A percentile compares a stretch with the other conserved stretches of the same genome.
phyloP scores from a whole-genome alignment of 306 rosid species.

The Rosa persica region DNA sequence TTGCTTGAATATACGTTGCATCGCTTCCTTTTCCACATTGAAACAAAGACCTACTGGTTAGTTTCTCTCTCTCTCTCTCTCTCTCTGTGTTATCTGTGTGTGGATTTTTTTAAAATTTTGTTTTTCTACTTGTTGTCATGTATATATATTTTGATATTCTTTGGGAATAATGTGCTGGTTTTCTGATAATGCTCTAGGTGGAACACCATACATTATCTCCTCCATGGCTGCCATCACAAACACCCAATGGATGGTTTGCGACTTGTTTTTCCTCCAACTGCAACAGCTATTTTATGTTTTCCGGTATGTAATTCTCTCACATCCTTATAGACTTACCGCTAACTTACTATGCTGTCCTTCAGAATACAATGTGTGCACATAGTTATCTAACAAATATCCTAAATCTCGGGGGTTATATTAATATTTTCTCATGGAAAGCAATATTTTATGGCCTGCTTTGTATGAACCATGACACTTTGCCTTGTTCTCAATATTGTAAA shows the following conservation, averaged over 20 bases:
- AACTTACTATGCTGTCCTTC: background rate
- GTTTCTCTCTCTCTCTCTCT: constrained; percentile 27
- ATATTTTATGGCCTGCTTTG: background rate
- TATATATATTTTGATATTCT: background rate
- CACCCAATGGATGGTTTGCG: constrained; percentile 98
- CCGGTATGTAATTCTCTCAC: constrained; percentile 51
- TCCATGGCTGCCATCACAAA: constrained; percentile 98
- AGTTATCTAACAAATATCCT: background rate
- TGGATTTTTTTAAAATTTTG: background rate
- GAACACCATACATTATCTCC: constrained; percentile 84
- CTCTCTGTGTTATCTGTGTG: background rate
- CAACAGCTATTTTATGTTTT: constrained; percentile 64
- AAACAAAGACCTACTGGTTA: constrained; percentile 91
- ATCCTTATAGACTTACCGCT: background rate
- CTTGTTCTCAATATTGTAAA: background rate
- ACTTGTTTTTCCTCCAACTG: constrained; percentile 95
- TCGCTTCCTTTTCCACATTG: constrained; percentile 86
- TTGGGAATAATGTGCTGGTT: background rate
- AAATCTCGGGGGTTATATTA: background rate
- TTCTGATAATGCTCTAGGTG: constrained; percentile 53
- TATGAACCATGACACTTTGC: background rate
- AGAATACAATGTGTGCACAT: constrained; percentile 3
- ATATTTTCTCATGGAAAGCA: background rate
- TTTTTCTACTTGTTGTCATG: background rate
- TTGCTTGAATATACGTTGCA: constrained; percentile 79